These are phyloP conservation scores for Sporothrix dimorphospora DNA, from an alignment of 2,329 filamentous ascomycete species.

Conservation along the genomic window DNA sequence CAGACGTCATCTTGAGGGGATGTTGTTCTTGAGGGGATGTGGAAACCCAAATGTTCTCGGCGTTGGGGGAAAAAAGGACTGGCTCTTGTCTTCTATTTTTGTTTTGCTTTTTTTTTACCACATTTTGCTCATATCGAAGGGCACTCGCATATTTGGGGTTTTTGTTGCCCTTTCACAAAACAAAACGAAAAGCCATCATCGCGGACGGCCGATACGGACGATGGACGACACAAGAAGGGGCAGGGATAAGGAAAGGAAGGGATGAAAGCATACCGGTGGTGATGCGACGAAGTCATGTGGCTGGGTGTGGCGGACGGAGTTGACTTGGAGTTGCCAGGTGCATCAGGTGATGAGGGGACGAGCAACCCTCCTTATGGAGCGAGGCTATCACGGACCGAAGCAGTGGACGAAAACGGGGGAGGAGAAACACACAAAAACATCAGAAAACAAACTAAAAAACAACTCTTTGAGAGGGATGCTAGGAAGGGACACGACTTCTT, in stretches of 20 bases:
- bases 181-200: neutral
- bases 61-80: neutral
- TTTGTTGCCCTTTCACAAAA: neutral
- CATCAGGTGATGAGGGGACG: neutral
- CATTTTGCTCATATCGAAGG: neutral
- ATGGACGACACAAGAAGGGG: neutral
- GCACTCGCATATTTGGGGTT: no score
- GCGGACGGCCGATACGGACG: neutral
- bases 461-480: neutral
- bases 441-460: neutral
- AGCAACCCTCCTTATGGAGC: no score
- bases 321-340: neutral
- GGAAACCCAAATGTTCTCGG: neutral
- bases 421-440: slow-evolving; percentile 2
- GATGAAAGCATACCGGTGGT: neutral
- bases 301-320: neutral
- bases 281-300: neutral
- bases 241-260: neutral
- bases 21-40: neutral
- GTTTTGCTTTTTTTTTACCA: neutral
- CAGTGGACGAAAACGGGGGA: neutral
- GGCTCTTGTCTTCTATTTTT: neutral
- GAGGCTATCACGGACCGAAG: neutral
- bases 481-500: neutral
- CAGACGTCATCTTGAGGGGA: neutral